Base-by-base conservation (phyloP, 2,329 filamentous ascomycete genomes). In the Beauveria scarabaeidicola region DNA sequence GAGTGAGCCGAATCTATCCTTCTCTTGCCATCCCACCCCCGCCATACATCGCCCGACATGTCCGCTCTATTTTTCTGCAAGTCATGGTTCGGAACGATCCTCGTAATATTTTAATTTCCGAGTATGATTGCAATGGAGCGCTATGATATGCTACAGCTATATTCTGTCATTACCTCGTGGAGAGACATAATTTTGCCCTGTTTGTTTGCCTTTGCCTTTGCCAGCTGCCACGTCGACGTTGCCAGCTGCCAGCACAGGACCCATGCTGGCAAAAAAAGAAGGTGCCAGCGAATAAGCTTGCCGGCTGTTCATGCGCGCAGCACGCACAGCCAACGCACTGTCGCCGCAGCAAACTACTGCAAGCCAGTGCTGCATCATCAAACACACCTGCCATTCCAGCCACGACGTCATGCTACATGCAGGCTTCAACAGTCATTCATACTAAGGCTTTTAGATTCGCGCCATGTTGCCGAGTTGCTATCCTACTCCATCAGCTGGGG, bases 1-100 rank as follows among this genome's bases (percentile, higher is more conserved):
- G 55, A 44, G 38, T 58, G 55, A 58, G 55, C 55, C 55, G 55
- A 58, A 58, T 58, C 55, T 58, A 58, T 58, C 55, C 55, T 58
- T 58, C 55, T 51, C 47, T 58, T 48, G 41, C 54, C 54, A 48
- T 57, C 25, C 54, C 55, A 21, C 38, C 27, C 55, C n/a, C 23
- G 10, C 46, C 46, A 7, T 17, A 36, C 13, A 40, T 53, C 43
- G 36, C 23, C 51, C 38, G 38, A 36, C 32, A 36, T 6, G 32
- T 15, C 21, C 11, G 52, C n/a, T 29, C 15, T 29, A 32, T 15
- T 10, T 19, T 15, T 17, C 10, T 40, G 13, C 52, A 5, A 19
- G 17, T 2, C 3, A 10, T 6, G 36, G 11, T 25, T 19, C 11
- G 10, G 32, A 41, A 13, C 29, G 29, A 46, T 46, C 21, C 47